Evolutionary conservation across 129 eudicot species (phyloP).

Genomic region (Chrysanthemum lavandulifolium): DNA sequence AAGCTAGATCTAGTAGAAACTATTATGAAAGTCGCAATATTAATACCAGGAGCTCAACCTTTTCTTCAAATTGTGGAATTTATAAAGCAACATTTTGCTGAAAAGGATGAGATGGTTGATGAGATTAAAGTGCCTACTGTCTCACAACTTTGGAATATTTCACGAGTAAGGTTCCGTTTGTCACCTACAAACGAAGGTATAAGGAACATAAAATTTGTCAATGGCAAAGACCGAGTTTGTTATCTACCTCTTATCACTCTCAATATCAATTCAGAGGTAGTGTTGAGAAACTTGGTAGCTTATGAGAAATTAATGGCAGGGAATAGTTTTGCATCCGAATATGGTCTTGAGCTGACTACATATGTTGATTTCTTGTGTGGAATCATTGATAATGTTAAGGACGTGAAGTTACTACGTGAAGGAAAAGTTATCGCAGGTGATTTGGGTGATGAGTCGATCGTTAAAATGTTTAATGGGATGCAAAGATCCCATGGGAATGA

Average conservation of each 20-base stretch:
- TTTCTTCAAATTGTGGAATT: slow-evolving; percentile 1
- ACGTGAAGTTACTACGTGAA: slow-evolving; percentile 24
- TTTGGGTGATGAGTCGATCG: slow-evolving; percentile 36
- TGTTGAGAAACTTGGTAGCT: slow-evolving; percentile 55
- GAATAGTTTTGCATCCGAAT: neutral
- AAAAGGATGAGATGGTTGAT: neutral
- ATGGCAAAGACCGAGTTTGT: slow-evolving; percentile 15
- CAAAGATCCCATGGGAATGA: slow-evolving; percentile 23
- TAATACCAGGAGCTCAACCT: slow-evolving; percentile 19
- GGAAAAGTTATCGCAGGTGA: slow-evolving; percentile 22
- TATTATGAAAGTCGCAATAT: slow-evolving; percentile 1
- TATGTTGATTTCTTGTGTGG: slow-evolving; percentile 59
- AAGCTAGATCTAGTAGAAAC: slow-evolving; percentile 21
- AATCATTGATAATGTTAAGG: slow-evolving; percentile 29
- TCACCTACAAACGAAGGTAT: slow-evolving; percentile 23
- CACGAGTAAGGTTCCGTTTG: slow-evolving; percentile 32
- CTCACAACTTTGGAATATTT: slow-evolving; percentile 26
- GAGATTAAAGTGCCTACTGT: slow-evolving; percentile 57
- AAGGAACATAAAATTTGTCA: slow-evolving; percentile 26
- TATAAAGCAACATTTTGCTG: neutral
- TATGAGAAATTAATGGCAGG: slow-evolving; percentile 34
- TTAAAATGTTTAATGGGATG: slow-evolving; percentile 50
- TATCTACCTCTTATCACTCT: slow-evolving; percentile 44
- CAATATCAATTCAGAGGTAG: slow-evolving; percentile 36
- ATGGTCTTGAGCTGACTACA: slow-evolving; percentile 32